Evolutionary conservation across 257 asterid genomes (phyloP), one percentile per base, ranked within the genome.

Genomic region (Solanum neorickii): DNA sequence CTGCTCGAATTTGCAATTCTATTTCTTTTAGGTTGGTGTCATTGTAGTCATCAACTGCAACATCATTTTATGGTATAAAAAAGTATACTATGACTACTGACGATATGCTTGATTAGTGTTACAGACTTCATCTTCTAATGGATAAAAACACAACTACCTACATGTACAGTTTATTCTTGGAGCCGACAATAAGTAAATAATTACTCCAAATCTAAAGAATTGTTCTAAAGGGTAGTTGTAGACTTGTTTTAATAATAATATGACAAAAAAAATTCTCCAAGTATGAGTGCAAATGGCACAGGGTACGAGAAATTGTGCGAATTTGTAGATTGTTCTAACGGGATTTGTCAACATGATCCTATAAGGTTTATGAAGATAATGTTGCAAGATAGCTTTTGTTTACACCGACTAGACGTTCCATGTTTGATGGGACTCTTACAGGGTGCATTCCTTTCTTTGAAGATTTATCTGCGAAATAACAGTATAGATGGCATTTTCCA

Each of bases 371-470:
- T 94, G 98, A 92, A 86, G 88, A 98, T 99, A 14, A 97, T 97
- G 98, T 87, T 97, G 88, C 91, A 92, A 56, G 88, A 99, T 8
- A 95, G 92, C 49, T 97, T 97, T 88, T 97, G 99, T 78, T 77
- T 97, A 89, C 96, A 7, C 99, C 98, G 1, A 95, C 94, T 1
- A 88, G 99, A 90, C 89, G 98, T 27, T 91, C 98, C 46, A 94
- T 96, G 2, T 97, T 97, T 27, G 99, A 97, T 66, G 92, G 94
- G 65, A 91, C 96, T 5, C n/a, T 96, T 0, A 98, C 98, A 0
- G 99, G 99, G 3, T 97, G 99, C 35, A 95, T 97, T 59, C 99
- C 99, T 0, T 95, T 97, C 59, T 97, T 97, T 16, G 99, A 97
- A 91, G 99, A 97, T 9, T 37, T 92, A n/a, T 89, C 99, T 2